Base-by-base conservation (phyloP, 345 rosid genomes). In the Eutrema yunnanense region DNA sequence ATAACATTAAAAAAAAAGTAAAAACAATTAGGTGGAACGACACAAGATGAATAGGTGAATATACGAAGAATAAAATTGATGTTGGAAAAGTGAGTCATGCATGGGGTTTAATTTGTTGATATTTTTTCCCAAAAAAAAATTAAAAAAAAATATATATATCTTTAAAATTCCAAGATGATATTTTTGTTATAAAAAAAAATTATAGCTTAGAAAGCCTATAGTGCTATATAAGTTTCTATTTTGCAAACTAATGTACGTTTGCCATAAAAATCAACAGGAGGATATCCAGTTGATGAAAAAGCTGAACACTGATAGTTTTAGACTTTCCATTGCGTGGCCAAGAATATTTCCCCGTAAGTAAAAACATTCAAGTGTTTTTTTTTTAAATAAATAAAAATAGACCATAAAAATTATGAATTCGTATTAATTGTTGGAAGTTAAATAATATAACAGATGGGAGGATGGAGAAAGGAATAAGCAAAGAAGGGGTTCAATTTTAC, bases 271-370 rank as follows among this genome's bases (percentile, higher is more conserved):
- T 37, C 29, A 41, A 53, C 66, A 80, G 86, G 86, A 78, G 48
- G 86, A 83, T 78, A 71, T 80, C 37, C 41, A 60, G 14, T n/a
- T 69, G 57, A 60, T 83, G 73, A 83, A 83, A 61, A 66, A 75
- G 8, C 60, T 78, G 4, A 81, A 81, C 36, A 68, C 79, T 19
- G 82, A 81, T 69, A 79, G 50, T 27, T 81, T 74, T 34, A 78
- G 86, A 73, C 71, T 83, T 19, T 83, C 86, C 41, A 56, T 83
- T 46, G 41, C 84, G 9, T 83, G 86, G 86, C 61, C 86, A 9
- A 69, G 86, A 64, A 54, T 83, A 29, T 60, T 83, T 53, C 86
- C 86, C 8, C 48, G 84, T 83, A 81, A 67, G 80, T 55, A 43
- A 6, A 29, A 43, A 27, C n/a, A 41, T 62, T 29, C 8, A 32